Evolutionary conservation across 2,329 filamentous ascomycete genomes (phyloP), one percentile per base, ranked within the genome.

Genomic region (Microcyclosporella mali): DNA sequence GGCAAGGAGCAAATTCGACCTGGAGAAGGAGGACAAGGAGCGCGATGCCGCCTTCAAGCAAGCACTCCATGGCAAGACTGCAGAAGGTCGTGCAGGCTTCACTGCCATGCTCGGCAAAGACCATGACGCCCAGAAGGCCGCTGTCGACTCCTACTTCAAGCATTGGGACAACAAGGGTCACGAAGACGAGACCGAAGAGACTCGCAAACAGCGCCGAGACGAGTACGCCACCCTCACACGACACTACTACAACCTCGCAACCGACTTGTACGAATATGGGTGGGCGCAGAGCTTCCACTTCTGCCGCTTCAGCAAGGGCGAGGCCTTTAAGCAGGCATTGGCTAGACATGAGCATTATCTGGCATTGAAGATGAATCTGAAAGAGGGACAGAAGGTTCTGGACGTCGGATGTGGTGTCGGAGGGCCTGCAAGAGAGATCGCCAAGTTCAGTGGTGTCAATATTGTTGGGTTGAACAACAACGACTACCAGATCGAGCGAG

Each of bases 271-370:
- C 55, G 92, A 97, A 73, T 92, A 95, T 58, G 92, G 89, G 59
- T 98, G 92, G 89, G 87, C 87, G 49, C 82, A 88, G 61, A 90
- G 84, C 37, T 98, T 98, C 78, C 90, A 98, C 71, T 97, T 98
- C 77, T 94, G 87, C 72, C 88, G 90, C 51, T 95, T 90, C 69
- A 85, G 87, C 42, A 73, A 82, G 56, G 84, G 85, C 63, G 92
- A 98, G 72, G 73, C 81, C 40, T 97, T 97, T 73, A 74, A 80
- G 67, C 86, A 94, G 70, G 89, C 89, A 49, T 90, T 97, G 69
- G 87, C 89, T 54, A 85, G 92, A 46, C 92, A 98, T 64, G 92
- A 98, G 73, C 92, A 98, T 75, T 97, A 95, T 72, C 84, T 98
- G 21, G 92, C 92, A 35, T 81, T 89, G 69, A 80, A 81, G 66